phyloP scores from a whole-genome alignment of 768 basidiomycete genomes.

The Lyophyllum semitale region DNA sequence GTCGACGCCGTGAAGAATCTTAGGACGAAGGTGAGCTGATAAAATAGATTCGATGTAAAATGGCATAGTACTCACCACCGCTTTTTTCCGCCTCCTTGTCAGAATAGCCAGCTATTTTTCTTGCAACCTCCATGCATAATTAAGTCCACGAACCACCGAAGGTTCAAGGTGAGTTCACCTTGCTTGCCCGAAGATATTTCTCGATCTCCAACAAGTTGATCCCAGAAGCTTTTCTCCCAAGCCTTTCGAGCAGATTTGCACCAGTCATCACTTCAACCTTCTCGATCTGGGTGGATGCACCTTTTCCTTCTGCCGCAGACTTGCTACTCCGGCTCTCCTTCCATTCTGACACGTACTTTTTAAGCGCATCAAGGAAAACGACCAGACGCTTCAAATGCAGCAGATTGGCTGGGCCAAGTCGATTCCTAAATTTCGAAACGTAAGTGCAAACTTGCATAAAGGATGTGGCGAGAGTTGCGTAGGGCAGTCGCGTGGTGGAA shows the following conservation, averaged over 20 bases:
- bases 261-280: slow-evolving; percentile 68
- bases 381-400: slow-evolving; percentile 82
- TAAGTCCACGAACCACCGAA: neutral
- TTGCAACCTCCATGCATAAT: slow-evolving; percentile 49
- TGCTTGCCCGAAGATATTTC: slow-evolving; percentile 78
- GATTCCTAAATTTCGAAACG: slow-evolving; percentile 73
- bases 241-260: slow-evolving; percentile 58
- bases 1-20: slow-evolving; percentile 22
- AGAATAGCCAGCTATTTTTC: slow-evolving; percentile 85
- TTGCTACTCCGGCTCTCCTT: slow-evolving; percentile 31
- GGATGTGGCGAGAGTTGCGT: slow-evolving; percentile 57
- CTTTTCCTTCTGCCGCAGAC: slow-evolving; percentile 12
- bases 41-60: neutral
- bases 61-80: slow-evolving; percentile 27
- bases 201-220: slow-evolving; percentile 87
- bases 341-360: slow-evolving; percentile 61
- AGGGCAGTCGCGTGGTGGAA: slow-evolving; percentile 70
- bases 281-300: slow-evolving; percentile 8
- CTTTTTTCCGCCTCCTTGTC: slow-evolving; percentile 57
- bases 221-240: slow-evolving; percentile 70
- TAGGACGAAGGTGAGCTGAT: neutral
- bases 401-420: slow-evolving; percentile 70
- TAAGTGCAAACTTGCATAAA: slow-evolving; percentile 78
- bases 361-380: slow-evolving; percentile 69
- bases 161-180: slow-evolving; percentile 48